Evolutionary conservation across 345 rosid species (phyloP).

Genomic region (Odontarrhena argentea): DNA sequence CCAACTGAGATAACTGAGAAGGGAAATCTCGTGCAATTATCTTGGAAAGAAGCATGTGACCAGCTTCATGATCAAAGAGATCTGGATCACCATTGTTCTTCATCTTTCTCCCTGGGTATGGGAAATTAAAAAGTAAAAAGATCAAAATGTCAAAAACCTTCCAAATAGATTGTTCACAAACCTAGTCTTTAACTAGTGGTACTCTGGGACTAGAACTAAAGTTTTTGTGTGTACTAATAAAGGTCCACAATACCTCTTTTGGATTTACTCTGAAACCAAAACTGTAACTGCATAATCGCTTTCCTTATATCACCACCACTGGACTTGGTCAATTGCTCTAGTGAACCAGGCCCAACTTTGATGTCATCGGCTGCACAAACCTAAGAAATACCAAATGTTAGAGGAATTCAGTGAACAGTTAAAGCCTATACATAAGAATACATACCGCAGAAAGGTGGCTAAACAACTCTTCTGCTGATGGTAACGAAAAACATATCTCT

Average conservation of each 20-base stretch:
- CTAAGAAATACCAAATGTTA: slow-evolving; percentile 44
- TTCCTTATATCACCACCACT: slow-evolving; percentile 79
- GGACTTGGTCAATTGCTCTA: slow-evolving; percentile 53
- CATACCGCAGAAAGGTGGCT: slow-evolving; percentile 56
- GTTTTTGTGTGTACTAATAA: slow-evolving; percentile 11
- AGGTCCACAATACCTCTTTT: slow-evolving; percentile 53
- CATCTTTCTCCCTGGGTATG: slow-evolving; percentile 48
- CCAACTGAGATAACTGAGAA: slow-evolving; percentile 69
- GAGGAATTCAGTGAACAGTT: slow-evolving; percentile 26
- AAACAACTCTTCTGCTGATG: slow-evolving; percentile 62
- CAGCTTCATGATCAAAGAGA: slow-evolving; percentile 62
- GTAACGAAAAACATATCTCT: slow-evolving; percentile 59
- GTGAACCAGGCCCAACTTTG: slow-evolving; percentile 52
- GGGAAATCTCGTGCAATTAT: slow-evolving; percentile 71
- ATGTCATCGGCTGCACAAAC: slow-evolving; percentile 75
- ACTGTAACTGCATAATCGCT: slow-evolving; percentile 78
- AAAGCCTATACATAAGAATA: slow-evolving; percentile 29
- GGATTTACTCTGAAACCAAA: slow-evolving; percentile 83
- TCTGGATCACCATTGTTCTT: slow-evolving; percentile 33
- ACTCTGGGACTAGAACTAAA: slow-evolving; percentile 8
- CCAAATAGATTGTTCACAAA: slow-evolving; percentile 6
- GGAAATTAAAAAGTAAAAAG: slow-evolving; percentile 18
- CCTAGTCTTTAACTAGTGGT: background rate
- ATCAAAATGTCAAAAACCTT: slow-evolving; percentile 20
- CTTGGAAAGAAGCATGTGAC: slow-evolving; percentile 63